phyloP scores from a whole-genome alignment of 2,329 filamentous ascomycete species.

The Magnaporthiopsis rhizophila region DNA sequence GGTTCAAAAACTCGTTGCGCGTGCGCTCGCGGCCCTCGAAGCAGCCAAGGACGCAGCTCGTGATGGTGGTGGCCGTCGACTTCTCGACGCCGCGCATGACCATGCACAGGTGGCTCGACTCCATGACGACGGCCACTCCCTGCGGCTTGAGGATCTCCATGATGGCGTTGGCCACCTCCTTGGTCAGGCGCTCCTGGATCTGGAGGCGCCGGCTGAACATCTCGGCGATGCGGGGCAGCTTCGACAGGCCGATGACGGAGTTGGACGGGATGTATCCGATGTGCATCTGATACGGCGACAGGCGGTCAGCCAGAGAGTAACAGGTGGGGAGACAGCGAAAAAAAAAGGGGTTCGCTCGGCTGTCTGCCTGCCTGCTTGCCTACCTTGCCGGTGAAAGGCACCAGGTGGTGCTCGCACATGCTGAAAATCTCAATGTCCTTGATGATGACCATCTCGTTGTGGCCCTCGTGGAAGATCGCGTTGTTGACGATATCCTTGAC shows the following conservation, averaged over 20 bases:
- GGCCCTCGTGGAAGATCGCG: conserved; percentile 92
- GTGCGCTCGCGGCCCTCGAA: conserved; percentile 98
- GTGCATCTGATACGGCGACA: conserved; percentile 65
- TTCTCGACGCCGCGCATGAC: conserved; percentile 98
- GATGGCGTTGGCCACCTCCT: conserved; percentile 89
- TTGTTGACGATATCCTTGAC: conserved; percentile 84
- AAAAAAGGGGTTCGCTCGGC: neutral
- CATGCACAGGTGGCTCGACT: conserved; percentile 95
- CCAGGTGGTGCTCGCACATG: conserved; percentile 93
- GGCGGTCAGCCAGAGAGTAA: neutral
- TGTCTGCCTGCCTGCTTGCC: conserved; percentile 42
- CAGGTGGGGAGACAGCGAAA: neutral
- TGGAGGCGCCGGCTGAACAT: conserved; percentile 93
- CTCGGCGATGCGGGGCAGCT: conserved; percentile 89
- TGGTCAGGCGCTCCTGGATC: conserved; percentile 92
- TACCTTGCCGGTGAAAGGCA: conserved; percentile 87
- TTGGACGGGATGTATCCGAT: conserved; percentile 94
- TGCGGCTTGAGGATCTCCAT: conserved; percentile 89
- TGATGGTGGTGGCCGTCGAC: conserved; percentile 77
- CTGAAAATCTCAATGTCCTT: conserved; percentile 96
- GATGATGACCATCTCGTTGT: conserved; percentile 95
- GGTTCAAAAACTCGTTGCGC: conserved; percentile 86
- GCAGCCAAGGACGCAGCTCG: conserved; percentile 94
- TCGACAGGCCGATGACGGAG: conserved; percentile 89
- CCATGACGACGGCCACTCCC: conserved; percentile 95